Conservation (phyloP, 495 filamentous ascomycete species). For the Penicillium bialowiezense region DNA sequence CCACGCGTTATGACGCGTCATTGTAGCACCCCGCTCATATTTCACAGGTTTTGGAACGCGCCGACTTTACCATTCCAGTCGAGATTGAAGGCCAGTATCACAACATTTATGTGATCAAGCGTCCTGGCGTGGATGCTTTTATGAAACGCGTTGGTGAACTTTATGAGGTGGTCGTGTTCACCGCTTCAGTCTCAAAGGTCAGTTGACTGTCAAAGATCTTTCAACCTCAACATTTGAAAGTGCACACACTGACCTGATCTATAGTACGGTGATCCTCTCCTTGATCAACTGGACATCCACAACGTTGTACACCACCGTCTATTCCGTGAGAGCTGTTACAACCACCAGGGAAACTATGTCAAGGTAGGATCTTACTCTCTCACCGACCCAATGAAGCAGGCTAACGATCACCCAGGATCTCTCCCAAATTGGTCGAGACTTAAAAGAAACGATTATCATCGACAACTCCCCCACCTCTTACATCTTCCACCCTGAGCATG, state of each 20-base stretch:
- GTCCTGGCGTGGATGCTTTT: conserved; percentile 94
- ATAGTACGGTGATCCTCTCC: conserved; percentile 91
- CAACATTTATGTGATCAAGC: conserved; percentile 99
- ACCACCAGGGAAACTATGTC: conserved; percentile 99
- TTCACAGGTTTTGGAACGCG: conserved; percentile 87
- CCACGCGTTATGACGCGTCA: not conserved
- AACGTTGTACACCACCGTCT: conserved; percentile 93
- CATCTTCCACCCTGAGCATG: conserved; percentile 99
- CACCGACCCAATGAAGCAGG: not conserved
- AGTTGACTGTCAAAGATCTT: conserved; percentile 13
- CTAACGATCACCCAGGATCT: conserved; percentile 61
- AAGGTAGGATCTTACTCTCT: conserved; percentile 53
- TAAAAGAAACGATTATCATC: conserved; percentile 98
- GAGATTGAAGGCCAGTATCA: conserved; percentile 99
- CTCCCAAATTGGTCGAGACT: conserved; percentile 92
- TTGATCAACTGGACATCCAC: conserved; percentile 97
- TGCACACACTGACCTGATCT: conserved; percentile 4
- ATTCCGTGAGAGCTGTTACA: conserved; percentile 98
- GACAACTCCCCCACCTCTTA: conserved; percentile 99
- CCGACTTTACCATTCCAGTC: conserved; percentile 98
- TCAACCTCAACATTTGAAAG: conserved; percentile 2
- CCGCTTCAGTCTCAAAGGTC: conserved; percentile 97
- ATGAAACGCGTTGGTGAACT: conserved; percentile 98
- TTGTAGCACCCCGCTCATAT: conserved; percentile 16
- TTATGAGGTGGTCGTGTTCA: conserved; percentile 98